Conservation (phyloP, 768 basidiomycete species). For the Butyriboletus loyo region DNA sequence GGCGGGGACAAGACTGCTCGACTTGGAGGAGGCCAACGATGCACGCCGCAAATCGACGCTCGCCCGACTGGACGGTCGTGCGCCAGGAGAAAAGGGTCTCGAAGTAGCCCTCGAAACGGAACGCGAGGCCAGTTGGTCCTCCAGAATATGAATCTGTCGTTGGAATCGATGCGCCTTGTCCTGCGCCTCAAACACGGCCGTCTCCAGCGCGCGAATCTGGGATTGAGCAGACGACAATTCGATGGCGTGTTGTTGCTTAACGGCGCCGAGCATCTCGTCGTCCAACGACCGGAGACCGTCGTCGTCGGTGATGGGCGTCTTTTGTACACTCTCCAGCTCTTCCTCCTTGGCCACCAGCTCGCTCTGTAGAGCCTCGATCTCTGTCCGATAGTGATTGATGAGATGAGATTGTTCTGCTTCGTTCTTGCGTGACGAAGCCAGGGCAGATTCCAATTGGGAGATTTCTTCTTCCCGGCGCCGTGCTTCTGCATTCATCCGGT, state of each 20-base stretch:
- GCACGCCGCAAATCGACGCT: conserved; percentile 38
- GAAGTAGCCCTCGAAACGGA: conserved; percentile 40
- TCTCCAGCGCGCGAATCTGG: conserved; percentile 74
- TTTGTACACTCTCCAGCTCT: conserved; percentile 57
- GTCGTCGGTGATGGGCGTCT: conserved; percentile 39
- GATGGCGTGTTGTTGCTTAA: conserved; percentile 71
- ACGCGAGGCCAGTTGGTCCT: conserved; percentile 59
- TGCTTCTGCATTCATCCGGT: conserved; percentile 45
- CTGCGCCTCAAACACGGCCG: conserved; percentile 68
- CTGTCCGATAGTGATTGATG: conserved; percentile 60
- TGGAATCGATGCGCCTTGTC: conserved; percentile 64
- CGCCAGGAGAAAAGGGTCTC: conserved; percentile 47
- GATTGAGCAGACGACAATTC: conserved; percentile 81
- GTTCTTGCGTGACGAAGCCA: conserved; percentile 44
- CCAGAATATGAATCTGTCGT: conserved; percentile 60
- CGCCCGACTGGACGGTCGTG: conserved; percentile 43
- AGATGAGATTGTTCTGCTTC: conserved; percentile 64
- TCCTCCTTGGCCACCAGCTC: conserved; percentile 63
- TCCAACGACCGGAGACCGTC: conserved; percentile 55
- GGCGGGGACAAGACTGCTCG: conserved; percentile 33
- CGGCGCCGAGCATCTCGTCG: conserved; percentile 67
- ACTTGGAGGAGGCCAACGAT: conserved; percentile 32
- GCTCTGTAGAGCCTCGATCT: conserved; percentile 65
- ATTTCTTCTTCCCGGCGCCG: conserved; percentile 55
- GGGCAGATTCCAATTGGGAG: conserved; percentile 46